phyloP scores from a whole-genome alignment of 352 stramenopile genomes.

The Globisporangium splendens region DNA sequence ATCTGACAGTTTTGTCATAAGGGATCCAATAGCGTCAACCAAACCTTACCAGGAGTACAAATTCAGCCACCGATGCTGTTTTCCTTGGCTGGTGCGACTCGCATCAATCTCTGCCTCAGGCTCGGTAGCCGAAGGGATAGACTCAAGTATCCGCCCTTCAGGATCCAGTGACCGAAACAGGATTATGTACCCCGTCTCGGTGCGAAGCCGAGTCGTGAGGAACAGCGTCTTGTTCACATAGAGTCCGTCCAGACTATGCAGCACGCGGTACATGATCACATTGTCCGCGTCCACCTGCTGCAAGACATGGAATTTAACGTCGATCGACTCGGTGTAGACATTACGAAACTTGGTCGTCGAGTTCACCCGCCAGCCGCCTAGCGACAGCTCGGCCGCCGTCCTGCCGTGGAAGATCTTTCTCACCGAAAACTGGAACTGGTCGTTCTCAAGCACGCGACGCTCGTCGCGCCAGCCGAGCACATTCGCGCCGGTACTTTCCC shows the following conservation, averaged over 20 bases:
- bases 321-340: slow-evolving; percentile 46
- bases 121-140: background rate
- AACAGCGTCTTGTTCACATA: slow-evolving; percentile 38
- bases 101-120: background rate
- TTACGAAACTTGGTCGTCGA: slow-evolving; percentile 21
- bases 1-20: too few relatives aligned
- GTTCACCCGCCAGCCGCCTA: slow-evolving; percentile 41
- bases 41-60: slow-evolving; percentile 44
- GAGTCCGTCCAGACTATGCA: slow-evolving; percentile 22
- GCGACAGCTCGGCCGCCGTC: slow-evolving; percentile 26
- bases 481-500: slow-evolving; percentile 34
- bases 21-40: background rate
- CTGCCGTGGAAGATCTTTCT: slow-evolving; percentile 42
- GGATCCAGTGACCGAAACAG: slow-evolving; percentile 48
- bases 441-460: slow-evolving; percentile 27
- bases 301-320: slow-evolving; percentile 31
- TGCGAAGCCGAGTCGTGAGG: slow-evolving; percentile 34
- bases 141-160: slow-evolving; percentile 1
- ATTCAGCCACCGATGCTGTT: slow-evolving; percentile 35
- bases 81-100: background rate
- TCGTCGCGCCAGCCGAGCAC: slow-evolving; percentile 57
- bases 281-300: slow-evolving; percentile 59
- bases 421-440: slow-evolving; percentile 58
- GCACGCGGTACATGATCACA: slow-evolving; percentile 48
- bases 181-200: slow-evolving; percentile 32